Base-by-base conservation (phyloP, 768 basidiomycete species). In the Tricholoma terreum region DNA sequence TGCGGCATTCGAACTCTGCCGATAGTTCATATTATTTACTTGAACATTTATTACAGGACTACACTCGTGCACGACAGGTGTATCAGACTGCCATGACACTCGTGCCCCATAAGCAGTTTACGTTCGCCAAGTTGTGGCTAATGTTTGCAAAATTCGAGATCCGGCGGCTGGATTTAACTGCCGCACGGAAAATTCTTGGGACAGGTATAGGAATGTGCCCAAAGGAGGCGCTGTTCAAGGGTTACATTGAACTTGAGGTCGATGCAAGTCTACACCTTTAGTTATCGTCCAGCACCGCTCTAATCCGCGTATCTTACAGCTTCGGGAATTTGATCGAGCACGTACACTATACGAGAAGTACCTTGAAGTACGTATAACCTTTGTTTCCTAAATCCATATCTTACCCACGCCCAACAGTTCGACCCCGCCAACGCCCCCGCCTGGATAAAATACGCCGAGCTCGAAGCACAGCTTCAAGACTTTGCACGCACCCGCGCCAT, bases 41-140 rank as follows among this genome's bases (percentile, higher is more conserved):
- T 43, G 14, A 9, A 27, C n/a, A 7, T 17, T 43, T 49, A 35
- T 6, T 4, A 48, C 33, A 96, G 89, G 95, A 99, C 67, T 89
- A 86, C 62, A 78, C 78, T 33, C 89, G 97, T 2, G 81, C 92
- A 22, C 83, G 94, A 50, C 91, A 98, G 65, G 89, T 99, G 31
- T 98, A 94, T 74, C 89, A 93, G 70, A 94, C 94, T 0, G 92
- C 89, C 6, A 73, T 96, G 53, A 81, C 82, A 57, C 85, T 98
- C 21, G 87, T 98, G 2, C 97, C 97, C 0, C 96, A 99, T 71
- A 96, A 96, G 67, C 84, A 87, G 58, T 99, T 99, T 71, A 98
- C 97, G 0, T 99, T 99, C 63, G 92, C 97, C 3, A 99, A 99
- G 73, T 75, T 98, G 10, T 99, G 97, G 97, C 71, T 91, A 17